Evolutionary conservation across 768 basidiomycete species (phyloP), one percentile per base, ranked within the genome.

Genomic region (Pleurotus ostreatus): DNA sequence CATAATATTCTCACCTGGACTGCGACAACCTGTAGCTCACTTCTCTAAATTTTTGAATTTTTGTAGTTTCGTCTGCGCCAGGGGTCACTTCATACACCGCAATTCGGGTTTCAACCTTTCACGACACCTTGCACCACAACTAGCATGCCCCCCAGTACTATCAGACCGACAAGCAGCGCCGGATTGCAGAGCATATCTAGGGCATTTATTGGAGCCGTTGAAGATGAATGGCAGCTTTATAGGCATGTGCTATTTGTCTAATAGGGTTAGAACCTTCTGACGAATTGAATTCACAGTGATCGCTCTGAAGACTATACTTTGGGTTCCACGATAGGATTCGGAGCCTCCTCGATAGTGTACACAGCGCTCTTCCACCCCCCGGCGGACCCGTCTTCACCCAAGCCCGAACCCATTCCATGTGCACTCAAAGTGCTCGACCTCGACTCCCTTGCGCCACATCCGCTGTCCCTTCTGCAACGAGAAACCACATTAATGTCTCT

Each of bases 401-500:
- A 52, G 12, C 52, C 72, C 56, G 55, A 71, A 46, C 74, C 76
- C 4, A 75, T 80, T 34, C 78, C 87, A 15, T 90, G 89, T 63
- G 89, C 93, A 0, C 80, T 95, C 64, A 97, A 97, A 72, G 92
- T 97, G 45, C 79, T 94, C 43, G 91, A 94, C 67, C 83, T 95
- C 44, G 92, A 95, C 66, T 75, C 81, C 12, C 80, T 95, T 38
- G 84, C 88, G 0, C 87, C 78, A 0, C 78, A 78, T 41, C 83
- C 90, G 0, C 76, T 93, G n/a, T 74, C 79, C 6, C 83, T 91
- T 20, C 77, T 93, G 15, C 86, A 86, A 62, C 79, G 90, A 49
- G 93, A 96, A 71, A 94, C 94, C 0, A 89, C 90, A 47, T 78
- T 95, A 37, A 95, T 95, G 93, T 92, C 91, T 1, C 79, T 95